Percentiles rank a stretch among this genome's conserved stretches.
phyloP scores from a whole-genome alignment of 257 asterid species.

The Asclepias syriaca region DNA sequence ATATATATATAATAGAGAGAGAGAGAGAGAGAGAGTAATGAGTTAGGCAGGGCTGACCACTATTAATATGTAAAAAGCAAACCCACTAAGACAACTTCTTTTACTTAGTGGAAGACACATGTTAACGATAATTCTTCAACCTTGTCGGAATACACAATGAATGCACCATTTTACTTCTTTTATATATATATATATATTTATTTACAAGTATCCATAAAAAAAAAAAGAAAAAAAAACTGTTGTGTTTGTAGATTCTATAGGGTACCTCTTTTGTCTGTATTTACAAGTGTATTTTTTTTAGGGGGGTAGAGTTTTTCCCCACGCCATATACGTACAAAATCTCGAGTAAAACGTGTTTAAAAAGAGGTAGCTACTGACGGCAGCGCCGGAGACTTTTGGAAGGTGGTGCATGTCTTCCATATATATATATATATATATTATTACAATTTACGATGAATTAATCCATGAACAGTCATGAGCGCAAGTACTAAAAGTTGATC shows the following conservation, averaged over 20 bases:
- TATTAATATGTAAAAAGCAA: too few relatives aligned
- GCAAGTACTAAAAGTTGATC: slow-evolving; percentile 67
- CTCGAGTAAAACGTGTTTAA: background rate
- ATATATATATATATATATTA: background rate
- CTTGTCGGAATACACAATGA: too few relatives aligned
- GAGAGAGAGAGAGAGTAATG: too few relatives aligned
- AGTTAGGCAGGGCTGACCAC: too few relatives aligned
- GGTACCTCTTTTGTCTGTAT: background rate
- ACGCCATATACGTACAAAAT: slow-evolving; percentile 9
- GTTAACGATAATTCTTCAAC: too few relatives aligned
- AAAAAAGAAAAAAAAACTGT: too few relatives aligned
- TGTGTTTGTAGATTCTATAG: background rate
- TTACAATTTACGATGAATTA: slow-evolving; percentile 48
- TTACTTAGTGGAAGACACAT: too few relatives aligned
- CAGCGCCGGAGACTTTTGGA: background rate
- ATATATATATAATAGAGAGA: too few relatives aligned
- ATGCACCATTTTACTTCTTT: too few relatives aligned
- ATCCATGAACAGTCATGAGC: slow-evolving; percentile 59
- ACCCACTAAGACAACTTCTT: too few relatives aligned
- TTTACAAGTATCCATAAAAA: background rate
- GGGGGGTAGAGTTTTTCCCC: background rate
- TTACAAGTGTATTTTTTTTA: background rate
- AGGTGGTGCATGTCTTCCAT: background rate
- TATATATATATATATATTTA: too few relatives aligned
- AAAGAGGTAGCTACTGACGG: background rate